Evolutionary conservation across 129 eudicot genomes (phyloP).

Genomic region (Arctium lappa): DNA sequence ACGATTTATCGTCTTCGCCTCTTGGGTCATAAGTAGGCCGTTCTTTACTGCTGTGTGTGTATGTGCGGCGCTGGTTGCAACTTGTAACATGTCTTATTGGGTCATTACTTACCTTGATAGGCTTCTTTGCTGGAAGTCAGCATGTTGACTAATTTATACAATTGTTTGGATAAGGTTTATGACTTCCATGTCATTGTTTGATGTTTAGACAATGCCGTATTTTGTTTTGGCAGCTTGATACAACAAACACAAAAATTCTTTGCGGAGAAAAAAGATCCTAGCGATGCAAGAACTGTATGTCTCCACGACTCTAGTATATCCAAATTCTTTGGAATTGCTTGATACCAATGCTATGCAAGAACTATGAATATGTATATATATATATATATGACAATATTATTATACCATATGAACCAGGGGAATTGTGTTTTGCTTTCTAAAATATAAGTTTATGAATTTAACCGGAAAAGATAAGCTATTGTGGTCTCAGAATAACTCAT

Average conservation of each 20-base stretch:
- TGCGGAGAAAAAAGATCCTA: constrained; percentile 56
- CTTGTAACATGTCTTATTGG: constrained; percentile 11
- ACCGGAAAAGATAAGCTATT: not conserved
- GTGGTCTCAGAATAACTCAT: not conserved
- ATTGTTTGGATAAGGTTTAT: not conserved
- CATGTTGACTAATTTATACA: not conserved
- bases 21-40: not conserved
- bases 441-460: not conserved
- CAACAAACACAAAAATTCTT: constrained; percentile 75
- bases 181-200: constrained; percentile 8
- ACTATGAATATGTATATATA: not conserved
- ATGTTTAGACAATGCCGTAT: constrained; percentile 17
- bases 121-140: constrained; percentile 6
- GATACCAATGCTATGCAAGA: not conserved
- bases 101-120: constrained; percentile 16
- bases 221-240: constrained; percentile 67
- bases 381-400: not conserved
- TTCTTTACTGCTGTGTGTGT: constrained; percentile 3
- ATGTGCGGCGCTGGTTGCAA: not conserved
- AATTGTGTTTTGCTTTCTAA: not conserved
- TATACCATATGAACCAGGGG: not conserved
- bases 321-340: not conserved
- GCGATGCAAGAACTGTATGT: constrained; percentile 72
- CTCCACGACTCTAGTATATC: constrained; percentile 20
- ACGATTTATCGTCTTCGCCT: not conserved